Evolutionary conservation across 2,329 filamentous ascomycete genomes (phyloP).

Genomic region (Boeremia lycopersici): DNA sequence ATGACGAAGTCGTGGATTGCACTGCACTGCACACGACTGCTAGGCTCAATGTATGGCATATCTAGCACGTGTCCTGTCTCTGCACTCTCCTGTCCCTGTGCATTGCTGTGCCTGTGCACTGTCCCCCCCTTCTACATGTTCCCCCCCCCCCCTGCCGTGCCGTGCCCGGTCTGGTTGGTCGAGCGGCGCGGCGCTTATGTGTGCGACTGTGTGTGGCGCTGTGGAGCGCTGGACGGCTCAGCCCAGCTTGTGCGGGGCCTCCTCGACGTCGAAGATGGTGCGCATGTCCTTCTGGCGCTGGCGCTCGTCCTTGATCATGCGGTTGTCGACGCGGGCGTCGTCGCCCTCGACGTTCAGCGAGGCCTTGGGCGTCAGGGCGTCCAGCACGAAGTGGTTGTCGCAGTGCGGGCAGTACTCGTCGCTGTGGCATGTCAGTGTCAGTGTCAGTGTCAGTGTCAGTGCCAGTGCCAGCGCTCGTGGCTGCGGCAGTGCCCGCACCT

Average conservation of each 20-base stretch:
- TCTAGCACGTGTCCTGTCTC: slow-evolving; percentile 23
- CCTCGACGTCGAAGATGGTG: slow-evolving; percentile 77
- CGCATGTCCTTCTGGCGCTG: slow-evolving; percentile 64
- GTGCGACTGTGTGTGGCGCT: slow-evolving; percentile 12
- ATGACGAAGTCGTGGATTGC: slow-evolving; percentile 36
- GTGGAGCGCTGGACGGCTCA: slow-evolving; percentile 50
- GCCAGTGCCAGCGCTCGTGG: too few relatives aligned
- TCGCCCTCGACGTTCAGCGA: slow-evolving; percentile 88
- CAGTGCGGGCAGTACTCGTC: slow-evolving; percentile 99
- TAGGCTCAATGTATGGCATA: slow-evolving; percentile 36
- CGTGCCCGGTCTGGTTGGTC: neutral
- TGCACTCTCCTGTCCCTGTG: too few relatives aligned
- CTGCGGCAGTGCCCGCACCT: too few relatives aligned
- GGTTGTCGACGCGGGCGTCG: slow-evolving; percentile 78
- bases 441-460: slow-evolving; percentile 4
- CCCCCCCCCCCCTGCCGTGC: neutral
- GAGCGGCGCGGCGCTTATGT: slow-evolving; percentile 15
- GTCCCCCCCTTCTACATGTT: too few relatives aligned
- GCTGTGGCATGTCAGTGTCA: slow-evolving; percentile 55
- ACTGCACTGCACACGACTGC: slow-evolving; percentile 27
- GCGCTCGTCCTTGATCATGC: slow-evolving; percentile 92
- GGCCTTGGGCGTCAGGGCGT: slow-evolving; percentile 83
- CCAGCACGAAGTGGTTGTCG: slow-evolving; percentile 97
- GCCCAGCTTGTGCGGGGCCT: slow-evolving; percentile 76
- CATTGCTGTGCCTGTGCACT: too few relatives aligned